Evolutionary conservation across 2,329 filamentous ascomycete species (phyloP).

Genomic region (Trichoderma breve): DNA sequence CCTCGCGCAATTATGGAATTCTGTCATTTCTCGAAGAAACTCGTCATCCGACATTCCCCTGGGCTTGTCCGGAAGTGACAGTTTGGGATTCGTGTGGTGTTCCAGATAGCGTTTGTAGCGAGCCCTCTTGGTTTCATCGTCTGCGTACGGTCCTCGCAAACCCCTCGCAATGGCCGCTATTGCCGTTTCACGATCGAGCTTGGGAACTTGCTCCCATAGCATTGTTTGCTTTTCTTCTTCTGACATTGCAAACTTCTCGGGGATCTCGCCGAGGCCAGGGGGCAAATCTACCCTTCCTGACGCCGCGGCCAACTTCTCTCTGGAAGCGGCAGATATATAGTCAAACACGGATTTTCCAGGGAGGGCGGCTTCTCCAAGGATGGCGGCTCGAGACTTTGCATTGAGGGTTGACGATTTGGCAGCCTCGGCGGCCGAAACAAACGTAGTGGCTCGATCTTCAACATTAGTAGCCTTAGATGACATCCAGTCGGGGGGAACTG

Average conservation of each 20-base stretch:
- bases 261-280: slow-evolving; percentile 71
- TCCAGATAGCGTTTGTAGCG: slow-evolving; percentile 83
- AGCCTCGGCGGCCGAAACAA: slow-evolving; percentile 70
- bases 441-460: slow-evolving; percentile 31
- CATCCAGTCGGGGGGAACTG: slow-evolving; percentile 72
- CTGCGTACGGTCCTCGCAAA: slow-evolving; percentile 71
- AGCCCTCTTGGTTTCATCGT: slow-evolving; percentile 74
- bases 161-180: slow-evolving; percentile 67
- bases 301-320: slow-evolving; percentile 71
- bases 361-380: slow-evolving; percentile 73
- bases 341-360: slow-evolving; percentile 96
- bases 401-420: slow-evolving; percentile 75
- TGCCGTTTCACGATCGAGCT: slow-evolving; percentile 64
- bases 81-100: slow-evolving; percentile 53
- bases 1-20: slow-evolving; percentile 65
- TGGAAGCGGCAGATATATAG: slow-evolving; percentile 74
- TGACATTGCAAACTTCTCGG: slow-evolving; percentile 60
- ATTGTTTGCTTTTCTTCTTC: slow-evolving; percentile 62
- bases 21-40: slow-evolving; percentile 73
- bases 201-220: slow-evolving; percentile 58
- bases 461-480: slow-evolving; percentile 49
- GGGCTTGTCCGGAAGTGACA: slow-evolving; percentile 51
- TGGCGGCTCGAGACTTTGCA: slow-evolving; percentile 70
- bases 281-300: slow-evolving; percentile 78
- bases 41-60: slow-evolving; percentile 59